A percentile compares a stretch with the other conserved stretches of the same genome.
Evolutionary conservation across 2,329 filamentous ascomycete species (phyloP).

Genomic region (Sporothrix schenckii): DNA sequence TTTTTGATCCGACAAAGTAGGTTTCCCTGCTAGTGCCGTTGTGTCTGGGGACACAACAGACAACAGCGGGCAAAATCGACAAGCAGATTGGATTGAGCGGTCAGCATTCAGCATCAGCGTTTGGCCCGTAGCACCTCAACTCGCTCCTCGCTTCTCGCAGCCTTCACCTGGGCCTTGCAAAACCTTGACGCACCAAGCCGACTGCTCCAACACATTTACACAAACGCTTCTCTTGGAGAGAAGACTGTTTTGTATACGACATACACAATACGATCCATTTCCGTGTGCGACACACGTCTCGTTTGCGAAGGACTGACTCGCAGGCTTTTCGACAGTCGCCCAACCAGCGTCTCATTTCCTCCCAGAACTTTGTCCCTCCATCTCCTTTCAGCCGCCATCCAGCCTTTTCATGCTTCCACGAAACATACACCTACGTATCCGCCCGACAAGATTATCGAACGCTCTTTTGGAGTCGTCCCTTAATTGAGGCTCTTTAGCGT

Average conservation of each 20-base stretch:
- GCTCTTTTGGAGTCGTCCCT: conserved; percentile 10
- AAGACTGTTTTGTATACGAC: not conserved
- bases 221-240: conserved; percentile 21
- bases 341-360: not conserved
- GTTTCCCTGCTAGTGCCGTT: not conserved
- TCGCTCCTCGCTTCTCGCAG: too few relatives aligned
- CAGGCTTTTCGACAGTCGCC: not conserved
- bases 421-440: not conserved
- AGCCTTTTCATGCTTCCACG: not conserved
- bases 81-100: conserved; percentile 9
- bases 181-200: not conserved
- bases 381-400: conserved; percentile 7
- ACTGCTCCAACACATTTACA: not conserved
- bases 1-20: not conserved
- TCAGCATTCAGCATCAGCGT: conserved; percentile 1
- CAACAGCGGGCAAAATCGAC: not conserved
- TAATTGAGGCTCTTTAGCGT: conserved; percentile 14
- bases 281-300: conserved; percentile 25
- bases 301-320: not conserved
- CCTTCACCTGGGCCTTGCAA: not conserved
- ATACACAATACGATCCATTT: conserved; percentile 1
- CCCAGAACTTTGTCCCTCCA: not conserved
- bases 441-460: conserved; percentile 7
- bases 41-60: conserved; percentile 17
- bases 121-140: not conserved